Conservation (phyloP, 768 basidiomycete species). For the Tylopilus sp. region DNA sequence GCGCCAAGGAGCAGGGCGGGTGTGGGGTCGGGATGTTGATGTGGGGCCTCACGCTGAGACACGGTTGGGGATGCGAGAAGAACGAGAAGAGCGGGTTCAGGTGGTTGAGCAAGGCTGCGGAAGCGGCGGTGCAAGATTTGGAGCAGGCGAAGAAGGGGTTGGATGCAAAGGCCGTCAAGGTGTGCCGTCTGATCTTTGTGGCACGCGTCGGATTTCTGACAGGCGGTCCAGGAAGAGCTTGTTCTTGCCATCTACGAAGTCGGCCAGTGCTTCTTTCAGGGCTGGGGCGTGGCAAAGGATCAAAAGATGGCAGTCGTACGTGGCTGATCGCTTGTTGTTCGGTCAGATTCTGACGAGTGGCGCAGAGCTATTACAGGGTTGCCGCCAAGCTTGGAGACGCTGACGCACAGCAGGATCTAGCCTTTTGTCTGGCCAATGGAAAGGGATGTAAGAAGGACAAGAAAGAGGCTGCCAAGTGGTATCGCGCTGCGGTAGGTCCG, state of each 20-base stretch:
- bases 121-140: conserved; percentile 72
- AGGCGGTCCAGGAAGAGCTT: conserved; percentile 57
- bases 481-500: conserved; percentile 71
- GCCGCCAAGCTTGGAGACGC: conserved; percentile 82
- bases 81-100: conserved; percentile 77
- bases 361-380: conserved; percentile 76
- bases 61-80: conserved; percentile 85
- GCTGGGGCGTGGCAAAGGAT: conserved; percentile 86
- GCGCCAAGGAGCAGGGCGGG: conserved; percentile 70
- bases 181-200: conserved; percentile 20
- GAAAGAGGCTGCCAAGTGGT: conserved; percentile 86
- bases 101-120: conserved; percentile 82
- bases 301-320: conserved; percentile 86
- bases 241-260: conserved; percentile 90
- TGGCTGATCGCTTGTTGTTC: conserved; percentile 10
- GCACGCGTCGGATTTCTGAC: neutral
- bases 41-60: conserved; percentile 82
- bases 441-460: conserved; percentile 88
- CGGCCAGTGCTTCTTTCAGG: conserved; percentile 89
- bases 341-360: neutral
- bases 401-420: conserved; percentile 85
- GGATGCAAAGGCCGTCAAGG: conserved; percentile 54
- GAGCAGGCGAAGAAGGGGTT: conserved; percentile 57
- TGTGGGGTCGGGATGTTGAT: conserved; percentile 90
- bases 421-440: conserved; percentile 80